Conservation (phyloP, 805 yeast species). For the Monosporozyma unispora region DNA sequence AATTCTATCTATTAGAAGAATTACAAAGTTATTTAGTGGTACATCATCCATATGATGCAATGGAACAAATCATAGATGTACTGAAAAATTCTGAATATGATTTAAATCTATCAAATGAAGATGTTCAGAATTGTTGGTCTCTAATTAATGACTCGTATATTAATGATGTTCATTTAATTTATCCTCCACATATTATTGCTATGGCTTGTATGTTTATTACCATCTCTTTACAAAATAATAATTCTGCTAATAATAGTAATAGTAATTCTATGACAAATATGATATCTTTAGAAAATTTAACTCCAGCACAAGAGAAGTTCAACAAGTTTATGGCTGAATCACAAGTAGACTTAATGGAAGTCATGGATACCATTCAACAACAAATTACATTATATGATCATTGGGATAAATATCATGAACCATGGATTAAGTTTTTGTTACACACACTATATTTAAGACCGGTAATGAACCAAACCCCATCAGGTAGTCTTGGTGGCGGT, state of each 20-base stretch:
- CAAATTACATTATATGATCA: constrained; percentile 69
- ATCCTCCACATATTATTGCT: constrained; percentile 87
- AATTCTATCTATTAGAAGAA: constrained; percentile 87
- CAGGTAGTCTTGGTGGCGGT: neutral
- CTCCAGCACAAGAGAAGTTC: constrained; percentile 15
- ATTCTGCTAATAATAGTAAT: neutral
- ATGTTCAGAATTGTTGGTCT: constrained; percentile 82
- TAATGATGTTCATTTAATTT: constrained; percentile 73
- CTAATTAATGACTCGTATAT: constrained; percentile 81
- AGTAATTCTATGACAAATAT: neutral
- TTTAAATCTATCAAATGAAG: constrained; percentile 43
- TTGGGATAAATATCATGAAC: constrained; percentile 83
- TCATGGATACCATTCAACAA: constrained; percentile 78
- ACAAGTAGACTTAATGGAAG: constrained; percentile 66
- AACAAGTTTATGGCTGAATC: constrained; percentile 57
- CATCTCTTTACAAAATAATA: constrained; percentile 29
- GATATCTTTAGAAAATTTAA: constrained; percentile 7
- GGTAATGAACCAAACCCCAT: neutral
- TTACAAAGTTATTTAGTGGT: constrained; percentile 61
- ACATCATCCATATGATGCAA: constrained; percentile 65
- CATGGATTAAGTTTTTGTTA: constrained; percentile 35
- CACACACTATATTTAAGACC: constrained; percentile 26
- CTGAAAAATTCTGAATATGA: constrained; percentile 29
- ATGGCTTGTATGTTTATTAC: constrained; percentile 74
- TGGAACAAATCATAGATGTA: constrained; percentile 42